Conservation (phyloP, 2,329 filamentous ascomycete genomes). For the Epichloe elymi region DNA sequence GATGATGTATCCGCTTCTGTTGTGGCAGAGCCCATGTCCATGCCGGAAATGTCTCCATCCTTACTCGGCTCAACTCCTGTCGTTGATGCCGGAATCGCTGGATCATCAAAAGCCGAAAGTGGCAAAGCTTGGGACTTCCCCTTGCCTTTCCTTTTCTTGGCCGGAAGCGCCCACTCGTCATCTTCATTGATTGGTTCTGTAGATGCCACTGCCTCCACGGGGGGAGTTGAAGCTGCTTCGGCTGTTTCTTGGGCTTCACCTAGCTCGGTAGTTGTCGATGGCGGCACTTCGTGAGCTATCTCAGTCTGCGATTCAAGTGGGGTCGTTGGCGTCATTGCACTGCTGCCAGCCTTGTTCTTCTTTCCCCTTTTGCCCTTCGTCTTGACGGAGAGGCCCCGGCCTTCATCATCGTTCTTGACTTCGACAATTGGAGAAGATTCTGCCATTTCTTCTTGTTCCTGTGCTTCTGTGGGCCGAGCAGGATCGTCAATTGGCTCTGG, state of each 20-base stretch:
- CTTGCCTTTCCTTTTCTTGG: constrained; percentile 23
- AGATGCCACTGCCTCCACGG: not conserved
- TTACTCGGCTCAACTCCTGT: not conserved
- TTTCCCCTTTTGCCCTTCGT: constrained; percentile 31
- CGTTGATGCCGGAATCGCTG: not conserved
- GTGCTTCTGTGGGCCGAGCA: not conserved
- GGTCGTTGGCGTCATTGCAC: constrained; percentile 3
- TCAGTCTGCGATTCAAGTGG: not conserved
- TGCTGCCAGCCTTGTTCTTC: constrained; percentile 10
- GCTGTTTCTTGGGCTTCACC: not conserved
- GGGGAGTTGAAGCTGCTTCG: not conserved
- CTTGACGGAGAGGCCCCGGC: constrained; percentile 22
- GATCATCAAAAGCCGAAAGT: not conserved
- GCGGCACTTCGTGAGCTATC: not conserved
- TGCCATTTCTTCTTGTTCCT: not conserved
- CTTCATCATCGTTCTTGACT: constrained; percentile 7
- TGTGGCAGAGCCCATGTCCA: not conserved
- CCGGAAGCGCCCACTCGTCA: constrained; percentile 9
- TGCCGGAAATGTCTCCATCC: not conserved
- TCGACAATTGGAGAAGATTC: constrained; percentile 3
- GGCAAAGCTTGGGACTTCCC: constrained; percentile 12
- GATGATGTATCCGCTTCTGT: not conserved
- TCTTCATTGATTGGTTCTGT: constrained; percentile 3
- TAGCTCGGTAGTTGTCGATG: not conserved
- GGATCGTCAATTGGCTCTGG: not conserved